Base-by-base conservation (phyloP, 2,329 filamentous ascomycete genomes). In the Eutypella sp. region DNA sequence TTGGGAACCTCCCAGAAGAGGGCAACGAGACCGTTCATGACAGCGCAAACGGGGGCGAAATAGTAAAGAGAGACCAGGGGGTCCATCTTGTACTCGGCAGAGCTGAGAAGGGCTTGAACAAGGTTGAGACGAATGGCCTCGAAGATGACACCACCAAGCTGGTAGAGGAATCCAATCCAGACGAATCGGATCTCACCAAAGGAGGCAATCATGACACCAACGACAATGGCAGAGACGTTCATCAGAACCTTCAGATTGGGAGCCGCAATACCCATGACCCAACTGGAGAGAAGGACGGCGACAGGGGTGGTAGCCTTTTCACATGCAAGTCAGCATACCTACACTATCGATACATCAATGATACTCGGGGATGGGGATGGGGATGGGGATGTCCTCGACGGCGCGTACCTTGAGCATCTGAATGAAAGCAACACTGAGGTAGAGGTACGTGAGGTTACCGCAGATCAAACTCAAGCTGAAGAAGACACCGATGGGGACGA, bases 401-500 rank as follows among this genome's bases (percentile, higher is more conserved):
- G 41, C 43, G 22, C 57, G 24, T 54, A 89, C 86, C 87, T 97
- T 97, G 68, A 97, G 84, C 92, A 97, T 97, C 77, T 97, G 92
- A 62, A 97, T 97, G 69, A 97, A 97, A 49, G 92, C 87, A 48
- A 97, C 92, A 56, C 87, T 93, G 50, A 97, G 81, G 70, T 96
- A 96, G 45, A 96, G 81, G 66, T 97, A 97, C 58, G 92, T 90
- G 70, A 95, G 72, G 74, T 97, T 97, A 64, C 91, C 90, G 70
- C 90, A 96, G 66, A 97, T 96, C 74, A 97, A 79, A 70, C 87
- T 93, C 74, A 96, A 75, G 66, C 87, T 93, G 82, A 96, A 97
- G 74, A 96, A 95, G 65, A 96, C 71, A 56, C 92, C 92, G 61
- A 97, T 96, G 46, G 92, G 92, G 31, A 96, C 85, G 57, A 97